Evolutionary conservation across 768 basidiomycete genomes (phyloP).

Genomic region (Tephrocybe sp.): DNA sequence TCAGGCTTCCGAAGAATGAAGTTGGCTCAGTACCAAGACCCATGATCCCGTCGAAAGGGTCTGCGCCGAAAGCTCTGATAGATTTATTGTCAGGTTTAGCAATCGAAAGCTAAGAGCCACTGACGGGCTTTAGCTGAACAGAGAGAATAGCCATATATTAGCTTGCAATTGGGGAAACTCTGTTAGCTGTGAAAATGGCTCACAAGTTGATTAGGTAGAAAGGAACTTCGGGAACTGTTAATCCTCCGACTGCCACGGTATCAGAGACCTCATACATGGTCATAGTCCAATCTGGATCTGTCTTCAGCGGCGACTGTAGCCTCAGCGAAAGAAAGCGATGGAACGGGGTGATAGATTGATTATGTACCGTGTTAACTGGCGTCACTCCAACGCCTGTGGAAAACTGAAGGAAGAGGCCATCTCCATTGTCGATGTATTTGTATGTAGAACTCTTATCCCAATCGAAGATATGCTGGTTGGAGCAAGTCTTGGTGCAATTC

Average conservation of each 20-base stretch:
- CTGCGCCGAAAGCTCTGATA: not conserved
- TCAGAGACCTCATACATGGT: conserved; percentile 43
- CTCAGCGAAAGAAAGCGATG: too few species aligned
- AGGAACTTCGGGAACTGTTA: conserved; percentile 11
- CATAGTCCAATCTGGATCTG: conserved; percentile 46
- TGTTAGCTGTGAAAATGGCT: too few species aligned
- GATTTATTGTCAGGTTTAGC: not conserved
- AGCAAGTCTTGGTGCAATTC: conserved; percentile 13
- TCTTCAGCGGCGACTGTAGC: conserved; percentile 25
- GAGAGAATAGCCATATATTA: too few species aligned
- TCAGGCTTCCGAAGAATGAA: conserved; percentile 47
- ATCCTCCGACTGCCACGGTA: conserved; percentile 47
- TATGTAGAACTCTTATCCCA: conserved; percentile 18
- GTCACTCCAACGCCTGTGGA: conserved; percentile 14
- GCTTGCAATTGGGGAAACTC: too few species aligned
- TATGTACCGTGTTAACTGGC: conserved; percentile 7
- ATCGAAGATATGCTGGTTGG: conserved; percentile 14
- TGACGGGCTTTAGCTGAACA: conserved; percentile 49
- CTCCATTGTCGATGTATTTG: conserved; percentile 13
- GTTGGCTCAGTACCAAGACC: conserved; percentile 50
- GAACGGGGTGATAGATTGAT: too few species aligned
- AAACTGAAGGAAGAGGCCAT: conserved; percentile 12
- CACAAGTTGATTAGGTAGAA: conserved; percentile 16
- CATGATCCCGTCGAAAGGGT: conserved; percentile 19
- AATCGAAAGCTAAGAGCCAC: conserved; percentile 47